phyloP scores from a whole-genome alignment of 495 filamentous ascomycete genomes.

The Collariella sp. region DNA sequence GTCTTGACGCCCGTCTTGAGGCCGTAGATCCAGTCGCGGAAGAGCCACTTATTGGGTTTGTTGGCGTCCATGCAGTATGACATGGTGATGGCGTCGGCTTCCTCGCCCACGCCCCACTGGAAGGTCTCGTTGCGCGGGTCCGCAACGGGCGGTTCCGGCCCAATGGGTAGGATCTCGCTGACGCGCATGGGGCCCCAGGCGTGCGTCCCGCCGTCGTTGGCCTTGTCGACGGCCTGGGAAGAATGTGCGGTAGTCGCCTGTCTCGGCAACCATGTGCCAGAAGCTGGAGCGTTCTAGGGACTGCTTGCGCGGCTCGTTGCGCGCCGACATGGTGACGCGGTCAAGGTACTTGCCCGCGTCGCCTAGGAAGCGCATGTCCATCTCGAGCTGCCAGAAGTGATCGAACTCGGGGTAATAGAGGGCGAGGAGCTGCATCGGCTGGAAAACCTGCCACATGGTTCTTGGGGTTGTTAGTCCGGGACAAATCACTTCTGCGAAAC shows the following conservation, averaged over 20 bases:
- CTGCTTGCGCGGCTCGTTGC: constrained; percentile 45
- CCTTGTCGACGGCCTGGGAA: constrained; percentile 18
- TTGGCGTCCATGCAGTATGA: constrained; percentile 44
- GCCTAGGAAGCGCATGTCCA: constrained; percentile 51
- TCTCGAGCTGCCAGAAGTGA: constrained; percentile 55
- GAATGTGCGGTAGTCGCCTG: constrained; percentile 22
- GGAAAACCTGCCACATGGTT: constrained; percentile 33
- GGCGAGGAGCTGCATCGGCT: constrained; percentile 48
- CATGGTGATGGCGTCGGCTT: constrained; percentile 48
- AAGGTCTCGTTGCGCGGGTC: constrained; percentile 41
- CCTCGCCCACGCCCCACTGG: constrained; percentile 52
- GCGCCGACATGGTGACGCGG: constrained; percentile 40
- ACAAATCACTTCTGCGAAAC: not conserved
- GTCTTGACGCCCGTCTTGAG: constrained; percentile 30
- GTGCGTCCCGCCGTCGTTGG: constrained; percentile 18
- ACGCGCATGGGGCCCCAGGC: constrained; percentile 55
- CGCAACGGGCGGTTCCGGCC: constrained; percentile 36
- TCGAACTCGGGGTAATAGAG: constrained; percentile 52
- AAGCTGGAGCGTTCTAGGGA: constrained; percentile 30
- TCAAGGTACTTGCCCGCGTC: constrained; percentile 49
- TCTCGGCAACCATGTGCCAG: constrained; percentile 29
- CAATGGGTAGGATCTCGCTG: constrained; percentile 41
- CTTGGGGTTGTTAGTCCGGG: constrained; percentile 7
- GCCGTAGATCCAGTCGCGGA: constrained; percentile 32
- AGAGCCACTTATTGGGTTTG: constrained; percentile 39